phyloP scores from a whole-genome alignment of 2,329 filamentous ascomycete genomes.

The Pseudogymnoascus sp. region DNA sequence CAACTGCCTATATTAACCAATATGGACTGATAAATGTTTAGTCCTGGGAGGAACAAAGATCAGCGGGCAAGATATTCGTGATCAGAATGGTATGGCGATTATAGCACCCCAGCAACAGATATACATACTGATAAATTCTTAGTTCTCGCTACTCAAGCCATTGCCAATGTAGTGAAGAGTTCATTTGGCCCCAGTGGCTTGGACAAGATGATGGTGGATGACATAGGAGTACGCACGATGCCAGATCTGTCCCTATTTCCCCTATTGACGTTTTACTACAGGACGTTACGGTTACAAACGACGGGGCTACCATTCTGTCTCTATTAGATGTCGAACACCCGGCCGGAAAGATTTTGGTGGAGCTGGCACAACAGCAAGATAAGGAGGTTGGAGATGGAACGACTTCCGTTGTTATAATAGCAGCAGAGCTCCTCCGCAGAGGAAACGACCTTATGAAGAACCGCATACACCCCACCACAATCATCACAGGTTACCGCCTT shows the following conservation, averaged over 20 bases:
- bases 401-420: conserved; percentile 94
- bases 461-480: conserved; percentile 98
- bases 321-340: conserved; percentile 96
- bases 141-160: conserved; percentile 93
- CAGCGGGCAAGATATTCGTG: conserved; percentile 89
- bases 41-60: conserved; percentile 96
- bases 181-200: conserved; percentile 95
- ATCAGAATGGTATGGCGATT: conserved; percentile 71
- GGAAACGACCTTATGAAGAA: conserved; percentile 99
- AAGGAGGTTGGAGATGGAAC: conserved; percentile 98
- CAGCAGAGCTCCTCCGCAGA: conserved; percentile 84
- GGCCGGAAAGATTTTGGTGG: conserved; percentile 95
- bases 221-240: conserved; percentile 68
- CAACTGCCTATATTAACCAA: conserved; percentile 12
- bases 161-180: conserved; percentile 97
- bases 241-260: conserved; percentile 4
- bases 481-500: conserved; percentile 96
- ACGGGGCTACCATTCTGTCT: conserved; percentile 92
- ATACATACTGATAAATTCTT: conserved; percentile 17
- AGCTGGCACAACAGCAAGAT: conserved; percentile 96
- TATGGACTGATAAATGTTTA: conserved; percentile 35
- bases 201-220: conserved; percentile 99
- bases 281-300: conserved; percentile 98
- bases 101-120: conserved; percentile 10
- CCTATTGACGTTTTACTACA: conserved; percentile 31